Conservation (phyloP, 2,329 filamentous ascomycete species). For the Claviceps lovelessii region DNA sequence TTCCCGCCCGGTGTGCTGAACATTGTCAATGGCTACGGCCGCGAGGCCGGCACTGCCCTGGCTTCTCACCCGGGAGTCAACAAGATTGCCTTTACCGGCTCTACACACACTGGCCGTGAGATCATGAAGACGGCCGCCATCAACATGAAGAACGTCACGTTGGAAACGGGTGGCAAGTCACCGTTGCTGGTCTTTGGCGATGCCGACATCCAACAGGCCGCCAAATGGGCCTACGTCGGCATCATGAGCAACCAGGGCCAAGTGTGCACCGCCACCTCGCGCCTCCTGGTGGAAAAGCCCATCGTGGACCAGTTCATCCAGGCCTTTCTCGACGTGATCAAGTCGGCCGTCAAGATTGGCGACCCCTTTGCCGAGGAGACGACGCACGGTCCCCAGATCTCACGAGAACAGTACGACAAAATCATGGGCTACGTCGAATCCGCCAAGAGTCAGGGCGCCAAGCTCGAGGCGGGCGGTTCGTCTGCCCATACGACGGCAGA, state of each 20-base stretch:
- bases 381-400: slow-evolving; percentile 63
- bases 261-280: slow-evolving; percentile 50
- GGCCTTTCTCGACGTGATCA: slow-evolving; percentile 44
- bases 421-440: slow-evolving; percentile 55
- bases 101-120: slow-evolving; percentile 53
- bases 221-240: slow-evolving; percentile 40
- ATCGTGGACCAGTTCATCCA: slow-evolving; percentile 50
- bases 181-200: slow-evolving; percentile 51
- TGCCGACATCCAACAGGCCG: slow-evolving; percentile 51
- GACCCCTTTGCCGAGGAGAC: slow-evolving; percentile 56
- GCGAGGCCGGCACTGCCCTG: slow-evolving; percentile 52
- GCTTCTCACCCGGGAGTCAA: slow-evolving; percentile 54
- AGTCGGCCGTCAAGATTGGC: slow-evolving; percentile 48
- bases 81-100: slow-evolving; percentile 70
- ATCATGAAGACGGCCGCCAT: slow-evolving; percentile 64
- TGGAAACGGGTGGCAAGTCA: slow-evolving; percentile 54
- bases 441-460: slow-evolving; percentile 58
- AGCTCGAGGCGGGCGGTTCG: slow-evolving; percentile 49
- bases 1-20: slow-evolving; percentile 70
- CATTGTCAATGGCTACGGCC: slow-evolving; percentile 57
- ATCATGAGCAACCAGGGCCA: slow-evolving; percentile 50
- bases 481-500: slow-evolving; percentile 18
- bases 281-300: slow-evolving; percentile 48
- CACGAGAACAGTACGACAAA: slow-evolving; percentile 54
- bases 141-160: slow-evolving; percentile 51